These are phyloP conservation scores for Phyllosticta paracitricarpa DNA, from an alignment of 2,329 filamentous ascomycete species.

Conservation along the genomic window DNA sequence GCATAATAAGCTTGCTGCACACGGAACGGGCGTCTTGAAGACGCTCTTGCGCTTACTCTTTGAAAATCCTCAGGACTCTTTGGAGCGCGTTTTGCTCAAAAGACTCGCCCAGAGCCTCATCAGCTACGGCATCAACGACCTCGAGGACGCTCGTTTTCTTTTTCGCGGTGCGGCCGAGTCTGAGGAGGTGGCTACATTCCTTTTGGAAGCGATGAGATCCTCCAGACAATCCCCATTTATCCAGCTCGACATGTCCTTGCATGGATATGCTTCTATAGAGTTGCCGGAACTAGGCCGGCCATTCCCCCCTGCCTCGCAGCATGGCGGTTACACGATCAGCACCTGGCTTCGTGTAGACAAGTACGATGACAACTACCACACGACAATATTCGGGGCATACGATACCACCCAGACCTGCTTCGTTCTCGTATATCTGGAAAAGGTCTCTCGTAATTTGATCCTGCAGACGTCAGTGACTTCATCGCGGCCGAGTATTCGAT, in stretches of 20 bases:
- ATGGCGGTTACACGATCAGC: slow-evolving; percentile 77
- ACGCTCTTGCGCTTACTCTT: slow-evolving; percentile 26
- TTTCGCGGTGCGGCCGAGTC: slow-evolving; percentile 47
- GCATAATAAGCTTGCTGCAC: slow-evolving; percentile 28
- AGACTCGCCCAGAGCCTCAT: slow-evolving; percentile 61
- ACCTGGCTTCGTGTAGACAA: slow-evolving; percentile 82
- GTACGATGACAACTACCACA: slow-evolving; percentile 78
- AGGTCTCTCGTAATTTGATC: slow-evolving; percentile 87
- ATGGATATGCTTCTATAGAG: slow-evolving; percentile 86
- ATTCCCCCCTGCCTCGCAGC: slow-evolving; percentile 70
- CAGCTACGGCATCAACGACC: slow-evolving; percentile 63
- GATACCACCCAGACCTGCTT: slow-evolving; percentile 90
- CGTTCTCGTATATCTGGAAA: slow-evolving; percentile 84
- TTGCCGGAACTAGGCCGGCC: slow-evolving; percentile 71
- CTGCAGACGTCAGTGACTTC: slow-evolving; percentile 89
- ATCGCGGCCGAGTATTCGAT: slow-evolving; percentile 78
- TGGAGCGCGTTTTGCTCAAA: slow-evolving; percentile 39
- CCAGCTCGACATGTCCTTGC: slow-evolving; percentile 82
- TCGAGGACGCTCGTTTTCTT: slow-evolving; percentile 77
- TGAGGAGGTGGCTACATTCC: slow-evolving; percentile 53
- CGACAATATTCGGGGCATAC: slow-evolving; percentile 91
- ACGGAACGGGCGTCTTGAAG: slow-evolving; percentile 26
- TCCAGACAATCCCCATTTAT: slow-evolving; percentile 76
- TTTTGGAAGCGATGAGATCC: slow-evolving; percentile 61
- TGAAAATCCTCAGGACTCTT: neutral